Conservation (phyloP, 2,329 filamentous ascomycete species). For the Aspergillus neoniger region DNA sequence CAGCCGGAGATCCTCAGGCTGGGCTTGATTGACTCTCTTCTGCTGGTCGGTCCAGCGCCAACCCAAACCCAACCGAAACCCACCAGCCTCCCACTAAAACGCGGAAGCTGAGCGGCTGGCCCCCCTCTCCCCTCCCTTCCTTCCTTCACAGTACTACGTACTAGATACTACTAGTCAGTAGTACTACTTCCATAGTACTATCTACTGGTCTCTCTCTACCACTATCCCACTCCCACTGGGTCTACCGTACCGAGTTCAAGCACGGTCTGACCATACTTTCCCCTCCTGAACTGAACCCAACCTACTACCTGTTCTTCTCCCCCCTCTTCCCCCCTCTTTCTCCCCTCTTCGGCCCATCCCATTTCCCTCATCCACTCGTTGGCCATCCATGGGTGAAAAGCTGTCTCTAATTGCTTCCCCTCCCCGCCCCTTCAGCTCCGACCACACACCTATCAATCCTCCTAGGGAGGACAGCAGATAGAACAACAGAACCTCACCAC, state of each 20-base stretch:
- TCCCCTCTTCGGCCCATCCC: constrained; percentile 17
- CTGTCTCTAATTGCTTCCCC: constrained; percentile 18
- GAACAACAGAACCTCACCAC: neutral
- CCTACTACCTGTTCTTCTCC: neutral
- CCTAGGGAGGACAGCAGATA: neutral
- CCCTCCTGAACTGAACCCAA: constrained; percentile 24
- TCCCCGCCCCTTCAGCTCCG: constrained; percentile 5
- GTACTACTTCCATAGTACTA: neutral
- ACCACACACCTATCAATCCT: neutral
- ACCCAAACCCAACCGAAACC: constrained; percentile 11
- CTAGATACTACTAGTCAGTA: too few species aligned
- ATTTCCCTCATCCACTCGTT: constrained; percentile 9
- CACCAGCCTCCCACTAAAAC: constrained; percentile 27
- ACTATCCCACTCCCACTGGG: constrained; percentile 3
- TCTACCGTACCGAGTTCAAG: neutral
- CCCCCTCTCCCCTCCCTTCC: neutral
- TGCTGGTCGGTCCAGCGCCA: constrained; percentile 8
- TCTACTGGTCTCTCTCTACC: neutral
- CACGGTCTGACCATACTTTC: constrained; percentile 7
- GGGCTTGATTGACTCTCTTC: neutral
- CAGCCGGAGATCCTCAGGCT: constrained; percentile 7
- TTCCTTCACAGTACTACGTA: neutral
- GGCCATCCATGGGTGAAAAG: constrained; percentile 14
- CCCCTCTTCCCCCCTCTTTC: too few species aligned
- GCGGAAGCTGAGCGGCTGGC: constrained; percentile 23